Evolutionary conservation across 495 filamentous ascomycete genomes (phyloP).

Genomic region (Xylaria venustula): DNA sequence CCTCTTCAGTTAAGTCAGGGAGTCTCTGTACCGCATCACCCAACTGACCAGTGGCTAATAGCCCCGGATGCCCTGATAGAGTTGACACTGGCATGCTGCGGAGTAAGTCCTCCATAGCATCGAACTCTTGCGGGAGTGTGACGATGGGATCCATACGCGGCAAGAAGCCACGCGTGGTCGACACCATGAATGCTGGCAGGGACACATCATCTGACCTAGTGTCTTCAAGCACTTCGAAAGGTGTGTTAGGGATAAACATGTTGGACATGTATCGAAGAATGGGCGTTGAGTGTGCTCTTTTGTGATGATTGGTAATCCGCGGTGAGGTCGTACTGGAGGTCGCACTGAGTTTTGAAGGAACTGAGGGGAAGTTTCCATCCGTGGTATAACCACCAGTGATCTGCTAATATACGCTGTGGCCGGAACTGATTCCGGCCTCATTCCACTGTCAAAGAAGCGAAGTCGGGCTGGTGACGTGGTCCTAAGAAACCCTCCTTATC

Average conservation of each 20-base stretch:
- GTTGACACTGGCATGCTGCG: constrained; percentile 74
- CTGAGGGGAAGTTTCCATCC: not conserved
- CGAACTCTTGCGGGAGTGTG: constrained; percentile 66
- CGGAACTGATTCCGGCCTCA: constrained; percentile 34
- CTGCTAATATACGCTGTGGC: constrained; percentile 31
- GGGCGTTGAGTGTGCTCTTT: not conserved
- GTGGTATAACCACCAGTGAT: constrained; percentile 1
- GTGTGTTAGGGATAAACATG: constrained; percentile 28
- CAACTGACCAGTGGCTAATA: constrained; percentile 69
- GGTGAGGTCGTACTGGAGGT: not conserved
- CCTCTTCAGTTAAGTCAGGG: constrained; percentile 67
- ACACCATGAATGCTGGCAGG: constrained; percentile 85
- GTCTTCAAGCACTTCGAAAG: constrained; percentile 40
- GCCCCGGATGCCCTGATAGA: constrained; percentile 64
- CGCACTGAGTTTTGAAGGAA: not conserved
- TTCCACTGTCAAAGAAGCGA: not conserved
- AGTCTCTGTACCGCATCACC: constrained; percentile 68
- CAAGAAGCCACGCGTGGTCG: constrained; percentile 77
- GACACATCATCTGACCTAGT: constrained; percentile 40
- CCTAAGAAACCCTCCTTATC: not conserved
- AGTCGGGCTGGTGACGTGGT: constrained; percentile 6
- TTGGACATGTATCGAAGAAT: constrained; percentile 2
- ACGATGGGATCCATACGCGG: constrained; percentile 62
- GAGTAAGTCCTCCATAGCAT: constrained; percentile 64
- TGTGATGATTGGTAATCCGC: not conserved